phyloP scores from a whole-genome alignment of 495 filamentous ascomycete genomes.

The Hyaloscypha finlandica region DNA sequence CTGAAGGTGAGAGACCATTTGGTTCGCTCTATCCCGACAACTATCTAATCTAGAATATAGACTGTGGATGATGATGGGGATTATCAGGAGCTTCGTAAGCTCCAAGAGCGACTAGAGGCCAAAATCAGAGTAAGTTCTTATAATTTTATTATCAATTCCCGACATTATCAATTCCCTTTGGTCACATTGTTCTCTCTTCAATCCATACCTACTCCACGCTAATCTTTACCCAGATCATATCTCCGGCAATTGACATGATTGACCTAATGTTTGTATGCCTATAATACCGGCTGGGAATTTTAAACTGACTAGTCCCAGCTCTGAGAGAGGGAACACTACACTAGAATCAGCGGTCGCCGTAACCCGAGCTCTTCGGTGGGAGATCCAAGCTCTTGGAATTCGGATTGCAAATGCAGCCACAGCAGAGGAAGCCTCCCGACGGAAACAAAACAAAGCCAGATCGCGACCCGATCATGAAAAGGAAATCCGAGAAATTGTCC shows the following conservation, averaged over 20 bases:
- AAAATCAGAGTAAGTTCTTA: conserved; percentile 71
- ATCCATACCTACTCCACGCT: background rate
- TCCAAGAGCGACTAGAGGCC: conserved; percentile 76
- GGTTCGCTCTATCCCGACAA: background rate
- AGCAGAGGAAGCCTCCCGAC: conserved; percentile 61
- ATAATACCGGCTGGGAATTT: background rate
- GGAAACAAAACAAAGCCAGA: conserved; percentile 49
- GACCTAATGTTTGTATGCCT: conserved; percentile 72
- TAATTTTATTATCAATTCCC: background rate
- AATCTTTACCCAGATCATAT: conserved; percentile 65
- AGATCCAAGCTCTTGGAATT: conserved; percentile 83
- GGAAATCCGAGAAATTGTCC: conserved; percentile 52
- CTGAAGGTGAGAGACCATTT: conserved; percentile 60
- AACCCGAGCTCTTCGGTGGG: conserved; percentile 82
- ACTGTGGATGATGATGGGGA: conserved; percentile 68
- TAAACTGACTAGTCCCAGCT: conserved; percentile 46
- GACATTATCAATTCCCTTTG: background rate
- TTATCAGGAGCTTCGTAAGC: conserved; percentile 62
- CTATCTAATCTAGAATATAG: conserved; percentile 38
- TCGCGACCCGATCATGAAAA: conserved; percentile 32
- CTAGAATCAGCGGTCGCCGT: conserved; percentile 86
- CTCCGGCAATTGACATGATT: conserved; percentile 91
- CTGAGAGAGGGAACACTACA: conserved; percentile 91
- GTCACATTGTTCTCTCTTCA: background rate
- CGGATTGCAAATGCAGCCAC: conserved; percentile 70